These are phyloP conservation scores for Amniculicola lignicola DNA, from an alignment of 495 filamentous ascomycete species.

Conservation along the genomic window DNA sequence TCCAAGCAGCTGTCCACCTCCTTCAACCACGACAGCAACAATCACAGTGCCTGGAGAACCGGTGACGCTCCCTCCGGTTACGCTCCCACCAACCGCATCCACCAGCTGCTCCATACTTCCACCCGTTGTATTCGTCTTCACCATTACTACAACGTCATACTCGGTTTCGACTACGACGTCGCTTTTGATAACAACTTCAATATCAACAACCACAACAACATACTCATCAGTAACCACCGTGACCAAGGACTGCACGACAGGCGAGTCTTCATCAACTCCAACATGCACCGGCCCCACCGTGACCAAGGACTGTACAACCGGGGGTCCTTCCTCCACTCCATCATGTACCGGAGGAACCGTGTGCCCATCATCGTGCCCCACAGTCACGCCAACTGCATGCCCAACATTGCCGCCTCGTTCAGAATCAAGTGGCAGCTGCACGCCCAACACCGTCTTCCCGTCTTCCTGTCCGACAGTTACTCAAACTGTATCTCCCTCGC, in stretches of 20 bases:
- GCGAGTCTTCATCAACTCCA: neutral
- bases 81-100: neutral
- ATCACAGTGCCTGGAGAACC: neutral
- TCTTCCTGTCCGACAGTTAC: neutral
- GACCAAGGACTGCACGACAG: conserved; percentile 2
- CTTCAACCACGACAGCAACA: neutral
- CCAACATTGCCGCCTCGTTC: neutral
- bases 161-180: conserved; percentile 3
- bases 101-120: neutral
- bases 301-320: neutral
- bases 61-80: neutral
- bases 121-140: conserved; percentile 9
- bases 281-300: neutral
- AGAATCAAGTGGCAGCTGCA: neutral
- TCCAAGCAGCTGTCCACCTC: neutral
- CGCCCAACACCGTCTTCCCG: conserved; percentile 1
- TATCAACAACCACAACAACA: neutral
- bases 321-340: too few species aligned
- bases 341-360: conserved; percentile 2
- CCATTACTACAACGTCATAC: conserved; percentile 4
- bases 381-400: neutral
- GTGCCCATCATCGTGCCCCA: neutral
- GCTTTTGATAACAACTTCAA: neutral
- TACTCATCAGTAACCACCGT: neutral
- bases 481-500: neutral